Evolutionary conservation across 495 filamentous ascomycete genomes (phyloP), one percentile per base, ranked within the genome.

Genomic region (Xanthoparmelia taractica): DNA sequence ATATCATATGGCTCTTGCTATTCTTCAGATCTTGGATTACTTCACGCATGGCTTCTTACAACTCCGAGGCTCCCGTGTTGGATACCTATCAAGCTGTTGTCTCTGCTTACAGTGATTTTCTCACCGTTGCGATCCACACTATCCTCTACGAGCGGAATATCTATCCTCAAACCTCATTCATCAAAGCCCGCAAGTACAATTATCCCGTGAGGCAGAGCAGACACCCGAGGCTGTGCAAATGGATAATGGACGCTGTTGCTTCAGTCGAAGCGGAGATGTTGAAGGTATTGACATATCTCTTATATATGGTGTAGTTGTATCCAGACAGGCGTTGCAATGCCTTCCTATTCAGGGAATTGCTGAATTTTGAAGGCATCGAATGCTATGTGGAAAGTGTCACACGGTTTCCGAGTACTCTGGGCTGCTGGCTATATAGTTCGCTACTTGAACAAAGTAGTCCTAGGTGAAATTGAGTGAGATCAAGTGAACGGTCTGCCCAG

Each of bases 81-180:
- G 65, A 70, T 29, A 79, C 76, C 59, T 79, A 75, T 61, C 67
- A 76, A 67, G 68, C 73, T 57, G 79, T 87, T 65, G 75, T 87
- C 31, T 71, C 74, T 40, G 80, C 84, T n/a, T 37, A 92, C 73
- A 76, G 80, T 67, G 79, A 84, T 72, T 97, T 97, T 78, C 86
- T 98, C 54, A 90, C 84, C 61, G 86, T 94, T 48, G 86, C 89
- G 66, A 89, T 93, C 71, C 94, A 98, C 78, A 94, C 93, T 68
- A 90, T 97, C 71, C 85, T 98, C 65, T 95, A 90, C 77, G 84
- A 92, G 66, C 88, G 94, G 63, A 73, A 74, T 64, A 84, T 97
- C 72, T 98, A 98, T 73, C 92, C 93, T 0, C 74, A 77, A 58
- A 73, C 81, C 31, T 89, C 91, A 55, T 97, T 97, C 76, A 80